Percentiles rank a stretch among this genome's conserved stretches.
phyloP scores from a whole-genome alignment of 2,329 filamentous ascomycete genomes.

The Dryadomyces sulphureus region DNA sequence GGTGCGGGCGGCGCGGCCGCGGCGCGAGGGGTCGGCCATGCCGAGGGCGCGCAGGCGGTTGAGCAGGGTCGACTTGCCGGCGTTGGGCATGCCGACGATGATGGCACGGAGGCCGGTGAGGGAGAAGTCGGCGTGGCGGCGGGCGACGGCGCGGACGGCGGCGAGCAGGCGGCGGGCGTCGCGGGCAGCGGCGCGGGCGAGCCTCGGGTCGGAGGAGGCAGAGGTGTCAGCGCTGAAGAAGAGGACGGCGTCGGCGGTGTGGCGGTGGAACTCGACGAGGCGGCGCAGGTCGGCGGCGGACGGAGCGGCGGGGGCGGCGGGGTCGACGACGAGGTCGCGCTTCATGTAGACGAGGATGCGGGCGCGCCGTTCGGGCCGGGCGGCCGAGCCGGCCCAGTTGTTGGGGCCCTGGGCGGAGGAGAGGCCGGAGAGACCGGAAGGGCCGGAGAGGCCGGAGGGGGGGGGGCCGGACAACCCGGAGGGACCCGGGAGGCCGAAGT shows the following conservation, averaged over 20 bases:
- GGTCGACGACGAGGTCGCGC: slow-evolving; percentile 49
- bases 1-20: slow-evolving; percentile 58
- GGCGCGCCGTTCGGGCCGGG: too few species aligned
- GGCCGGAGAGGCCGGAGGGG: slow-evolving; percentile 31
- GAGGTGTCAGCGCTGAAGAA: slow-evolving; percentile 14
- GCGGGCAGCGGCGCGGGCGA: slow-evolving; percentile 25
- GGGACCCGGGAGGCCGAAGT: not conserved
- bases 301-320: not conserved
- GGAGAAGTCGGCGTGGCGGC: slow-evolving; percentile 28
- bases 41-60: slow-evolving; percentile 67
- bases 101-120: slow-evolving; percentile 75
- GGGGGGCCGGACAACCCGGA: not conserved
- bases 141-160: slow-evolving; percentile 34
- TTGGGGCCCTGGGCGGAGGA: too few species aligned
- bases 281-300: slow-evolving; percentile 13
- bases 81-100: slow-evolving; percentile 94
- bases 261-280: slow-evolving; percentile 24
- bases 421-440: too few species aligned
- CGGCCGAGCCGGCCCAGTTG: too few species aligned
- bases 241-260: slow-evolving; percentile 19
- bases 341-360: slow-evolving; percentile 88
- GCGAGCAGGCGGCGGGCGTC: slow-evolving; percentile 23
- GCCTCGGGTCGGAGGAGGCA: not conserved
- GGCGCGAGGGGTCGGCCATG: slow-evolving; percentile 27
- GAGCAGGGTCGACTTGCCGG: slow-evolving; percentile 89